phyloP scores from a whole-genome alignment of 2,329 filamentous ascomycete species.

The Exophiala oligosperma region DNA sequence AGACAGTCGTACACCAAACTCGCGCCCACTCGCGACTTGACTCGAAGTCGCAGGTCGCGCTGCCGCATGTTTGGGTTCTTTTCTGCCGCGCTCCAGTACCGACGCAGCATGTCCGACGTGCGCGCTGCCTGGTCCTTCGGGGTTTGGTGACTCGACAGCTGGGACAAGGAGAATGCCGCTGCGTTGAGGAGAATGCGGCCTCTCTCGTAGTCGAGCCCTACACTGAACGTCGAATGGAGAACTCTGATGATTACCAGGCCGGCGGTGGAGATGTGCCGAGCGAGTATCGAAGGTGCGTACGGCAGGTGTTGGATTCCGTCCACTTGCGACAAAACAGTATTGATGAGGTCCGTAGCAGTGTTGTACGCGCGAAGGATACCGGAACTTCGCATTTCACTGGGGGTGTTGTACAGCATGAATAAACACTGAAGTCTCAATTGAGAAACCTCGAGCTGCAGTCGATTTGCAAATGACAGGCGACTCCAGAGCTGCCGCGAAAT shows the following conservation, averaged over 20 bases:
- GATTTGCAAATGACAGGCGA: not conserved
- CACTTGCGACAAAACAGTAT: not conserved
- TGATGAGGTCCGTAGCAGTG: not conserved
- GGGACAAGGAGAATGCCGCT: slow-evolving; percentile 2
- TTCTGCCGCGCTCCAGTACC: slow-evolving; percentile 4
- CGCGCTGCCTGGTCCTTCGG: not conserved
- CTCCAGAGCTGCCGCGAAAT: not conserved
- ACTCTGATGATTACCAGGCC: slow-evolving; percentile 6
- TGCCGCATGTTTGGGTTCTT: not conserved
- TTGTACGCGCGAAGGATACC: slow-evolving; percentile 1
- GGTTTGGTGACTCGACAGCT: slow-evolving; percentile 2
- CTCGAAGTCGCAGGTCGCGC: not conserved
- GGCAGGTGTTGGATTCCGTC: not conserved
- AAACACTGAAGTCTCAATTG: slow-evolving; percentile 1
- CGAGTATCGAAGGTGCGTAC: not conserved
- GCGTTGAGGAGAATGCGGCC: slow-evolving; percentile 3
- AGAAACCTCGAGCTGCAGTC: slow-evolving; percentile 1
- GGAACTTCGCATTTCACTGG: not conserved
- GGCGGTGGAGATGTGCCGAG: not conserved
- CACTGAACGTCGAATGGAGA: not conserved
- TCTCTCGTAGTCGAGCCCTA: not conserved
- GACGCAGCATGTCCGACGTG: slow-evolving; percentile 1
- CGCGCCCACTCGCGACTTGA: slow-evolving; percentile 5
- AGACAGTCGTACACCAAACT: slow-evolving; percentile 6
- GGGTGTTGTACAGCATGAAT: not conserved